Percentiles rank a stretch among this genome's conserved stretches.
phyloP scores from a whole-genome alignment of 2,329 filamentous ascomycete genomes.

The Paecilomyces sp. region DNA sequence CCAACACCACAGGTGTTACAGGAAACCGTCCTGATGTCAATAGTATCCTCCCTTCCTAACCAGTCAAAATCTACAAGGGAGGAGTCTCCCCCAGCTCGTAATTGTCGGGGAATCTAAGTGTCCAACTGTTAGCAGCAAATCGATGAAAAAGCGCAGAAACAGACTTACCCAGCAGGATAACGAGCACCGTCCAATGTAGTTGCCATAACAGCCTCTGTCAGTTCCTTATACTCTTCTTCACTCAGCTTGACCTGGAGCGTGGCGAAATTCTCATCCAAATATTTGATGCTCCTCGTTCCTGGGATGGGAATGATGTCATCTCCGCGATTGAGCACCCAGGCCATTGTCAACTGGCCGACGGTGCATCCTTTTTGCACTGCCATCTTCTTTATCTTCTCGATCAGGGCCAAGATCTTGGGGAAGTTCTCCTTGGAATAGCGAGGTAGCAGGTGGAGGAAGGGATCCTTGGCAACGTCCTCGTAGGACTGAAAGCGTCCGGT shows the following conservation, averaged over 20 bases:
- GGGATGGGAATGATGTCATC: slow-evolving; percentile 21
- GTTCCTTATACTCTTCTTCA: slow-evolving; percentile 10
- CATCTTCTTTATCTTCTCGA: slow-evolving; percentile 33
- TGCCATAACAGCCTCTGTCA: slow-evolving; percentile 10
- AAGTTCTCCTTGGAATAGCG: neutral
- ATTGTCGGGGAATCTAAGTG: too few species aligned
- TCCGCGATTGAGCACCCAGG: slow-evolving; percentile 57
- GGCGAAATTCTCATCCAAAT: slow-evolving; percentile 6
- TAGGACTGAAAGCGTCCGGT: slow-evolving; percentile 5
- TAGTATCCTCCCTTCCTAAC: too few species aligned
- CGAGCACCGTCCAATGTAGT: slow-evolving; percentile 11
- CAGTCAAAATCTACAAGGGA: too few species aligned
- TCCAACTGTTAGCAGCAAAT: too few species aligned
- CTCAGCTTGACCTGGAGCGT: slow-evolving; percentile 3
- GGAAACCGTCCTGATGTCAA: too few species aligned
- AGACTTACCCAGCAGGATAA: slow-evolving; percentile 11
- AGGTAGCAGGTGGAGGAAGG: neutral
- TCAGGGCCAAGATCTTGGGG: neutral
- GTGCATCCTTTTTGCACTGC: slow-evolving; percentile 51
- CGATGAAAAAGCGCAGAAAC: too few species aligned
- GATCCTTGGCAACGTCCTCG: neutral
- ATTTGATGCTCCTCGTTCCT: slow-evolving; percentile 15
- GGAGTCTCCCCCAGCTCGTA: too few species aligned
- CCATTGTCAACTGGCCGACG: slow-evolving; percentile 52
- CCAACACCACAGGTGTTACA: too few species aligned